Evolutionary conservation across 169 alveolate species (phyloP).

Genomic region (Cryptosporidium parvum): DNA sequence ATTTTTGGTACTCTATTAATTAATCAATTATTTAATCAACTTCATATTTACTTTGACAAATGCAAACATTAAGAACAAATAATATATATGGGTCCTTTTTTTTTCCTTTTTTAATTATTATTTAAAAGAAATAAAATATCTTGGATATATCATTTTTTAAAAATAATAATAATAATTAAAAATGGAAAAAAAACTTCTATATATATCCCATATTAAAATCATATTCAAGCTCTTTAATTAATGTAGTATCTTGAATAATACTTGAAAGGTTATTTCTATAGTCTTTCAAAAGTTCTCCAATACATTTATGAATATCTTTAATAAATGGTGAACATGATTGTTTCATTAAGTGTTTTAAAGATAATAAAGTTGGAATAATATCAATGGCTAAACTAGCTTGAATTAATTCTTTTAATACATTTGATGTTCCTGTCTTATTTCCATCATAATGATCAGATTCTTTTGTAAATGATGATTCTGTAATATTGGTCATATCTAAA

Average conservation of each 20-base stretch:
- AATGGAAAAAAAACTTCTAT: neutral
- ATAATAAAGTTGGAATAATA: conserved; percentile 59
- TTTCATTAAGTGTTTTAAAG: conserved; percentile 67
- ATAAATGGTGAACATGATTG: conserved; percentile 70
- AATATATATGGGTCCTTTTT: too few species aligned
- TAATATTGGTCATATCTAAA: neutral
- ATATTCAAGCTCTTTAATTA: conserved; percentile 64
- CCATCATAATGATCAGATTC: neutral
- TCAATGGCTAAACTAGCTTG: conserved; percentile 75
- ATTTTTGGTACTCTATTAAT: conserved; percentile 47
- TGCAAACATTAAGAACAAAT: neutral
- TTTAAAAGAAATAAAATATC: too few species aligned
- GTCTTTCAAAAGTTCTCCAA: conserved; percentile 68
- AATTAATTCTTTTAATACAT: conserved; percentile 53
- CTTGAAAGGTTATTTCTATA: conserved; percentile 52
- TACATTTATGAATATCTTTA: conserved; percentile 73
- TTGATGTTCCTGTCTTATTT: conserved; percentile 4
- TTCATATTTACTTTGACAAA: neutral
- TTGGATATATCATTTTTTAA: too few species aligned
- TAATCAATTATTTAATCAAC: conserved; percentile 8
- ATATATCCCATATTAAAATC: conserved; percentile 67
- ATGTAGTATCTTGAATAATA: conserved; percentile 58
- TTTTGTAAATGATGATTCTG: neutral
- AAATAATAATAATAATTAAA: too few species aligned
- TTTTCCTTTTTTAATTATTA: too few species aligned